Conservation (phyloP, 2,329 filamentous ascomycete genomes). For the Hymenoscyphus fructigenus region DNA sequence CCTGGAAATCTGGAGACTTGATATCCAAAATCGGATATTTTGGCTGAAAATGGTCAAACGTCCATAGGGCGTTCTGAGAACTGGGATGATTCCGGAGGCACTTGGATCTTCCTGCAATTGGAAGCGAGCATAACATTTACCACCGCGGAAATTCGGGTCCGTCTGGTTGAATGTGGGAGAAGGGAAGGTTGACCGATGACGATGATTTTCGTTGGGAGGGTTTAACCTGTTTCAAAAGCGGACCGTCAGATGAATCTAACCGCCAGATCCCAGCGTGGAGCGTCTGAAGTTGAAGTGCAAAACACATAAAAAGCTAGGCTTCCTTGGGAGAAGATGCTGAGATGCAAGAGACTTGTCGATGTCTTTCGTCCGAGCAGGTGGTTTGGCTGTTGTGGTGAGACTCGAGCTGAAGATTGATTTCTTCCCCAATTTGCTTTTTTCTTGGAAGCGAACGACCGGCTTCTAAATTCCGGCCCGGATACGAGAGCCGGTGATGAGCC, state of each 20-base stretch:
- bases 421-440: too few relatives aligned
- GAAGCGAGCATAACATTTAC: too few relatives aligned
- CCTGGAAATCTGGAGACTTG: background rate
- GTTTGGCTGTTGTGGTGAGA: too few relatives aligned
- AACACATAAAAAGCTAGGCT: background rate
- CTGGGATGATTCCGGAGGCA: background rate
- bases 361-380: background rate
- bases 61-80: background rate
- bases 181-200: background rate
- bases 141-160: too few relatives aligned
- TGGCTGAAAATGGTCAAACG: too few relatives aligned
- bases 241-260: background rate
- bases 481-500: too few relatives aligned
- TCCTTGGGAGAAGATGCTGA: background rate
- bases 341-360: background rate
- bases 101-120: too few relatives aligned
- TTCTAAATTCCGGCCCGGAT: too few relatives aligned
- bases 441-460: too few relatives aligned
- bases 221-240: background rate
- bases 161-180: background rate
- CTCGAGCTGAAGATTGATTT: too few relatives aligned
- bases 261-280: background rate
- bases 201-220: background rate
- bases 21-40: background rate
- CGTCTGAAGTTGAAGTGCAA: background rate